Base-by-base conservation (phyloP, 495 filamentous ascomycete species). In the Neurospora sp. region DNA sequence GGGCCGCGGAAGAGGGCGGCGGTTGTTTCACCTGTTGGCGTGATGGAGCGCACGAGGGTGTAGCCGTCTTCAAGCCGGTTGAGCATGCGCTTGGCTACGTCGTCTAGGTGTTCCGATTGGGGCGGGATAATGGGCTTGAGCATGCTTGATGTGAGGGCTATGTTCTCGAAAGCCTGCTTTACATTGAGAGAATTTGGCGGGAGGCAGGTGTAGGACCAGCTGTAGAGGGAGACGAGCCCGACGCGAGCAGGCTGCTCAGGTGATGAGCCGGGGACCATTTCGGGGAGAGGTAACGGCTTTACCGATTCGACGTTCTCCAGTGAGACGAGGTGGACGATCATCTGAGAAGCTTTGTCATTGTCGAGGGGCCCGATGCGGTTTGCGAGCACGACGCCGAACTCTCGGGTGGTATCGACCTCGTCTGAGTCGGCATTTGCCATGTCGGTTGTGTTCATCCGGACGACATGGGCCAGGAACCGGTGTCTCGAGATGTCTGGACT, bases 391-490 rank as follows among this genome's bases (percentile, higher is more conserved):
- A 42, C 42, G 31, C 45, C 24, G 8, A 70, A 17, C 34, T 59
- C 71, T 31, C 66, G 15, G 9, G 31, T 38, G 2, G 40, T 21
- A 3, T 39, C 11, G 4, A 21, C 43, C 21, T 34, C 79, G 4
- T 82, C 77, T 2, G 70, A 72, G 71, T 39, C 48, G 19, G 70
- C 39, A 39, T 48, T 66, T 1, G 36, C 43, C 70, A 54, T 71
- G 11, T 38, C 39, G 0, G 39, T 66, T 11, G 42, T 82, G 70
- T 83, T 83, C 69, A 87, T 80, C 9, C 81, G 76, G 0, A 85
- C 82, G 0, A 85, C 81, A 59, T 89, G 86, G 0, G 86, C 75
- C 4, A 86, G 73, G 37, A 74, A 86, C 31, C 80, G 77, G 77
- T 74, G 73, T 48, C 36, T 36, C 4, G 73, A 73, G 0, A 75